Evolutionary conservation across 129 eudicot species (phyloP), one percentile per base, ranked within the genome.

Genomic region (Sambucus nigra): DNA sequence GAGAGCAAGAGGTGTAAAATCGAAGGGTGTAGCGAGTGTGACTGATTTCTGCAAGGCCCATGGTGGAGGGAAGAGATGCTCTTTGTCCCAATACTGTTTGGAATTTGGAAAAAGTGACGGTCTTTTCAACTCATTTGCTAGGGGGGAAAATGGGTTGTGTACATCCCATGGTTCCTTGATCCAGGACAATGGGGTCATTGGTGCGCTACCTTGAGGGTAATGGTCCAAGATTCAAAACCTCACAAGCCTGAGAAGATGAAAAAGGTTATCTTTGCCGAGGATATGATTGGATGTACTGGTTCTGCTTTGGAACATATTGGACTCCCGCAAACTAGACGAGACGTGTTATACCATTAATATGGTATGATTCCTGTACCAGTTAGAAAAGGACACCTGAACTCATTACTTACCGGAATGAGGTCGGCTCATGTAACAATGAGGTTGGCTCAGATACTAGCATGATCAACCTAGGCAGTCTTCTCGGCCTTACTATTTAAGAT

Each of bases 21-120:
- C 28, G 91, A 72, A 4, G 84, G 80, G 11, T 92, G 99, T 47
- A 95, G 91, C 41, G 86, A 86, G 96, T 29, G 99, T 95, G 69
- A 92, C 99, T 0, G 96, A 92, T 54, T 92, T 82, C 63, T 92
- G 99, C 76, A 92, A 92, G 75, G 99, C 99, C 12, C 99, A 92
- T 31, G 99, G 99, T 11, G 99, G 99, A 31, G 99, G 99, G 15
- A 92, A 82, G 67, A 80, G 91, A 62, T 92, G 99, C 66, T 68
- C 74, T 0, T 91, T 95, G 97, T 95, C 95, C 22, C 88, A 75
- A 1, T n/a, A n/a, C n/a, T 79, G 79, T 68, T 89, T 86, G 15
- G 93, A 69, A 56, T 78, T 70, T 24, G 95, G 94, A 5, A 51
- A 16, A 24, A 67, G 68, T 10, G 94, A 77, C 59, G 64, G 25